Percentiles rank a stretch among this genome's conserved stretches.
These are phyloP conservation scores for Debaryomycetaceae sp. DNA, from an alignment of 1,139 yeast species.

Conservation along the genomic window DNA sequence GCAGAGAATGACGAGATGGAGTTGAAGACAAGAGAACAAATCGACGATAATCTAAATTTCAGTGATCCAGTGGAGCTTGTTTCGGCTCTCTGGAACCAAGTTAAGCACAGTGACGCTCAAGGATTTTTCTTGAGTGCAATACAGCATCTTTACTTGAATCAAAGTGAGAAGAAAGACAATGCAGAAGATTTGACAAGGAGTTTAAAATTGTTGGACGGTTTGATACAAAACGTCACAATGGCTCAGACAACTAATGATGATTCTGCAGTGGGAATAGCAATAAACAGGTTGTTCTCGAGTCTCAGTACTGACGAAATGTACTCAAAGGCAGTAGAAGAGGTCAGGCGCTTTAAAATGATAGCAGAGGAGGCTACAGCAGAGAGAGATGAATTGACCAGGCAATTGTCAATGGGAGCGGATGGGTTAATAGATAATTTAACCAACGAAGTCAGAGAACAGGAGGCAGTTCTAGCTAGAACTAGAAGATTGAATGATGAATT, in stretches of 20 bases:
- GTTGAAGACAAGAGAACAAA: slow-evolving; percentile 55
- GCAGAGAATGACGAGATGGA: slow-evolving; percentile 73
- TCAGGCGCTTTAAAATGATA: slow-evolving; percentile 58
- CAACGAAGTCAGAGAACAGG: slow-evolving; percentile 71
- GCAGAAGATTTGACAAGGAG: slow-evolving; percentile 57
- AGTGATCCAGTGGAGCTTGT: slow-evolving; percentile 75
- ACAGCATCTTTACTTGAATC: slow-evolving; percentile 78
- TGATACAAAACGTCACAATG: slow-evolving; percentile 76
- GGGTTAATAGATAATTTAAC: slow-evolving; percentile 74
- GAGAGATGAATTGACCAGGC: slow-evolving; percentile 71
- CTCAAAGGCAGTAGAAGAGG: slow-evolving; percentile 70
- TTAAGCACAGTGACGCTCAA: slow-evolving; percentile 70
- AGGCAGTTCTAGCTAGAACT: slow-evolving; percentile 61
- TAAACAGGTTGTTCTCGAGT: slow-evolving; percentile 73
- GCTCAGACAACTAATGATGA: slow-evolving; percentile 63
- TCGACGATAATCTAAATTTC: slow-evolving; percentile 61
- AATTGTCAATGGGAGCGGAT: slow-evolving; percentile 77
- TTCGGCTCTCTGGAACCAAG: slow-evolving; percentile 63
- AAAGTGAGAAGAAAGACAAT: slow-evolving; percentile 53
- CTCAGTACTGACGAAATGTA: slow-evolving; percentile 91
- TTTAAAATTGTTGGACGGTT: slow-evolving; percentile 75
- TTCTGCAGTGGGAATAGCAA: slow-evolving; percentile 77
- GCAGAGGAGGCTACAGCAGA: slow-evolving; percentile 86
- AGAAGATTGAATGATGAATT: slow-evolving; percentile 65
- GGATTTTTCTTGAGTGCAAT: slow-evolving; percentile 71